Base-by-base conservation (phyloP, 2,329 filamentous ascomycete species). In the Talaromyces sp. region DNA sequence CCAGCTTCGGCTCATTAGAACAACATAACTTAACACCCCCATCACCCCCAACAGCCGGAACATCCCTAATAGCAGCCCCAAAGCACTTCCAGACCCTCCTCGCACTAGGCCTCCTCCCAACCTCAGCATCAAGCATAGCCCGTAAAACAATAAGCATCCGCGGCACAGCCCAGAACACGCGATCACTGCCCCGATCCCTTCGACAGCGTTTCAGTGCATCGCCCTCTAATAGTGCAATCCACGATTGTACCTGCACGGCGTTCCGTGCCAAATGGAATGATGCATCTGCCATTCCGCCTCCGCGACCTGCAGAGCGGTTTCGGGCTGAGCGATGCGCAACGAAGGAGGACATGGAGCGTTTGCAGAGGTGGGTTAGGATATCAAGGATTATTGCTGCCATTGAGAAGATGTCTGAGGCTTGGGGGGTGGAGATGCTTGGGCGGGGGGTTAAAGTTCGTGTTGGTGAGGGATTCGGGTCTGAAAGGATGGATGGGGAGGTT, bases 381-480 rank as follows among this genome's bases (percentile, higher is more conserved):
- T 86, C 82, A 16, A 86, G 69, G 53, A 77, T 83, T 17, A 85
- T 71, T 46, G 83, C 84, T 3, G 77, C 83, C 0, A 86, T 74
- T 22, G 81, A 82, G 69, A 83, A 86, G 14, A 86, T 70, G 59
- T 86, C 84, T 11, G 80, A 77, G 35, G 72, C 59, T 42, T 67
- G 65, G 24, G 68, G 65, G 44, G 46, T 72, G 66, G 19, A 72
- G 54, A 67, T 66, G 11, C 68, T 71, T 17, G 75, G 69, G 36
- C 72, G 62, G 17, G 63, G 2, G 44, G n/a, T n/a, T n/a, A 46
- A 30, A 29, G 39, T 33, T 30, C 20, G 35, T 41, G 19, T n/a
- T n/a, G 16, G 24, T 55, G 30, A 66, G 53, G 27, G 61, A 52
- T 22, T 55, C 57, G 48, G 48, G 33, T 14, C 43, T 42, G 42